These are phyloP conservation scores for Bisporella sp. DNA, from an alignment of 2,329 filamentous ascomycete species.

Conservation along the genomic window DNA sequence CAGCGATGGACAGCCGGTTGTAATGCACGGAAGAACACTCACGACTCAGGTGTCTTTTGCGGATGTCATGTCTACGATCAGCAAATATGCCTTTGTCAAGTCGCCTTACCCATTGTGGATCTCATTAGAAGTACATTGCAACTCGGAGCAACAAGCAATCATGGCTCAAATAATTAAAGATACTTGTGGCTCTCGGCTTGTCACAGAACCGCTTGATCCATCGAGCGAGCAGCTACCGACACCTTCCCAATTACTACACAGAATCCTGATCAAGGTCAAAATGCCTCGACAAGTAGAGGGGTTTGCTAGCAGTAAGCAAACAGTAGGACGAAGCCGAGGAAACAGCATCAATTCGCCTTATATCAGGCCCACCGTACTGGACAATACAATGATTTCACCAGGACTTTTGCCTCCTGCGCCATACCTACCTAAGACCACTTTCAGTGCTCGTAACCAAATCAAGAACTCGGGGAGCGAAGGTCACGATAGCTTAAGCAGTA, in stretches of 20 bases:
- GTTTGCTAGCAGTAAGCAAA: conserved; percentile 36
- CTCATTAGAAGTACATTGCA: conserved; percentile 94
- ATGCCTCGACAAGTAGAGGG: conserved; percentile 45
- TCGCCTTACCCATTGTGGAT: conserved; percentile 89
- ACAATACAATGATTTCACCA: conserved; percentile 46
- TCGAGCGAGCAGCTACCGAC: conserved; percentile 67
- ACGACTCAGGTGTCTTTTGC: conserved; percentile 84
- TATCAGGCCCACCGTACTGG: conserved; percentile 52
- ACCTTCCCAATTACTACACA: conserved; percentile 75
- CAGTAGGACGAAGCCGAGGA: conserved; percentile 46
- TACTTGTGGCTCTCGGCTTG: conserved; percentile 72
- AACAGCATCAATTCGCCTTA: conserved; percentile 76
- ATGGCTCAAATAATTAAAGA: conserved; percentile 90
- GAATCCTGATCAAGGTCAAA: conserved; percentile 93
- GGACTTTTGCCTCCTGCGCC: conserved; percentile 48
- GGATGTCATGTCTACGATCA: conserved; percentile 88
- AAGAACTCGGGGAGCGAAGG: conserved; percentile 22
- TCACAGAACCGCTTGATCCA: conserved; percentile 67
- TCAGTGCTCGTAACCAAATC: conserved; percentile 14
- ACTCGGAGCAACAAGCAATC: conserved; percentile 67
- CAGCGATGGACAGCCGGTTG: conserved; percentile 75
- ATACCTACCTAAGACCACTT: conserved; percentile 13
- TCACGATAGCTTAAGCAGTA: conserved; percentile 48
- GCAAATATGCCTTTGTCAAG: conserved; percentile 85
- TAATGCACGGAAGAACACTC: conserved; percentile 84